Conservation (phyloP, 2,329 filamentous ascomycete genomes). For the Salinomyces thailandicus region DNA sequence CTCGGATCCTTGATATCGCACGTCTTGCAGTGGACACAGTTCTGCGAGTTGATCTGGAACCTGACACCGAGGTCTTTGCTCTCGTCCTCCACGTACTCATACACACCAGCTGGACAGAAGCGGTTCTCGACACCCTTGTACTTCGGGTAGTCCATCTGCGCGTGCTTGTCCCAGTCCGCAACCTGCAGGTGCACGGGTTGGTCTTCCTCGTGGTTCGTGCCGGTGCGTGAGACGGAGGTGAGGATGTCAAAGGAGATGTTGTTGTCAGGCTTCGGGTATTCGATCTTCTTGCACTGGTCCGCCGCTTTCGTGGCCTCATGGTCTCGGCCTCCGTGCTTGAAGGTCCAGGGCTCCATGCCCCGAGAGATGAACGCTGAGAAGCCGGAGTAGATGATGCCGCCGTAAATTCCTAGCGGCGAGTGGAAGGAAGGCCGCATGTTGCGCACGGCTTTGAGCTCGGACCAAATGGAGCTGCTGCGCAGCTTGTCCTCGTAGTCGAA, state of each 20-base stretch:
- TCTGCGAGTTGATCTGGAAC: constrained; percentile 96
- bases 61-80: constrained; percentile 77
- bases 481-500: constrained; percentile 90
- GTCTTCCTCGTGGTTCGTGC: constrained; percentile 97
- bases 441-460: constrained; percentile 84
- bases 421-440: constrained; percentile 98
- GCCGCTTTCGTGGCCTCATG: constrained; percentile 69
- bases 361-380: constrained; percentile 81
- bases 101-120: constrained; percentile 95
- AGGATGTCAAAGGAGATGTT: constrained; percentile 93
- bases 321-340: constrained; percentile 74
- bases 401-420: constrained; percentile 72
- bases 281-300: constrained; percentile 73
- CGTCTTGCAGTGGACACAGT: constrained; percentile 99
- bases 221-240: constrained; percentile 87
- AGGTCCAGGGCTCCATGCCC: constrained; percentile 80
- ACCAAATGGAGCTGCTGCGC: constrained; percentile 80
- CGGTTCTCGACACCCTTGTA: constrained; percentile 92
- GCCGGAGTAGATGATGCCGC: constrained; percentile 84
- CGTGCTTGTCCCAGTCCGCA: constrained; percentile 87
- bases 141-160: constrained; percentile 67
- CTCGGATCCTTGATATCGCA: constrained; percentile 97
- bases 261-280: constrained; percentile 93
- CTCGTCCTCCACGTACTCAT: constrained; percentile 92
- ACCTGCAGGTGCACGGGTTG: constrained; percentile 95